Base-by-base conservation (phyloP, 257 asterid species). In the Solanum neorickii region DNA sequence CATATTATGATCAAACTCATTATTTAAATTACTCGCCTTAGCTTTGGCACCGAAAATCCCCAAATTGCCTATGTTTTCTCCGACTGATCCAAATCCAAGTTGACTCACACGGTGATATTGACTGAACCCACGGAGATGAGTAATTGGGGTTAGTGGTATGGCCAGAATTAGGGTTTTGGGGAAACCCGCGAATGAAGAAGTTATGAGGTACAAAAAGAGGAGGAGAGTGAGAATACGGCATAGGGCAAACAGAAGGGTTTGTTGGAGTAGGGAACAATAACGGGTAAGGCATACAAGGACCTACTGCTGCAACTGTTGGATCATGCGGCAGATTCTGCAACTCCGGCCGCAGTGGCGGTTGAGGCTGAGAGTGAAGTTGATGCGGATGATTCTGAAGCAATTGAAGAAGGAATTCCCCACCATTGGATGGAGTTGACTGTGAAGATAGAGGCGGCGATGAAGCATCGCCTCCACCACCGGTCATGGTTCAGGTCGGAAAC, bases 241-340 rank as follows among this genome's bases (percentile, higher is more conserved):
- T 29, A 29, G 29, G 29, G 29, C 29, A 31, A 31, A 21, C 42
- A 70, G 77, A 70, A 70, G 42, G 44, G 77, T 15, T 70, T 3
- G 93, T 41, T 0, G 89, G 87, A 49, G 86, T 84, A 39, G 80
- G 83, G 16, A 84, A 90, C 69, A 88, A 92, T 23, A 68, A 84
- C 25, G 92, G 86, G 9, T 83, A 83, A 42, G 92, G 91, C 44
- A 92, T 29, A 10, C 92, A 41, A 86, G 95, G 95, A 2, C 98
- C 98, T 13, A 93, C 92, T 29, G 96, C 94, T 18, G 98, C 98
- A 39, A 96, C 96, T 75, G 98, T 98, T 21, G 99, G 99, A 87
- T 96, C 98, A 86, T 89, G 93, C 1, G 93, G 29, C 77, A 92
- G 91, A 29, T 86, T 77, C 44, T 89, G 97, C 25, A 91, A 41